Conservation (phyloP, 768 basidiomycete genomes). For the Lentinula sp. region DNA sequence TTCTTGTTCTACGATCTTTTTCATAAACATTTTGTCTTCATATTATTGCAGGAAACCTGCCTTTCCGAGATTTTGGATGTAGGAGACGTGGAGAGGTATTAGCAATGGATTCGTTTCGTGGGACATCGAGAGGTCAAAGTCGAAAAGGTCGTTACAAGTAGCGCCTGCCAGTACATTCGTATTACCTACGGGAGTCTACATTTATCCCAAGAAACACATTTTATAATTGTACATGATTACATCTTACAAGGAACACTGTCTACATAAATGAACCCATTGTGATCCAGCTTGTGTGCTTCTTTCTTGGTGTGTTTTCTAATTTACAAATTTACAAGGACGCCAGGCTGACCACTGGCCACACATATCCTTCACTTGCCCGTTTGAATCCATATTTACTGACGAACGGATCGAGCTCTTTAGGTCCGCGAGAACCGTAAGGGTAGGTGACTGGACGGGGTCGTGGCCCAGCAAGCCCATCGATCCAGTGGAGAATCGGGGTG, state of each 20-base stretch:
- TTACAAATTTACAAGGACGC: slow-evolving; percentile 39
- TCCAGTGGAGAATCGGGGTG: slow-evolving; percentile 94
- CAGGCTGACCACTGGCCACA: slow-evolving; percentile 71
- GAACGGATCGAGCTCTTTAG: slow-evolving; percentile 74
- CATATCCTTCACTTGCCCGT: slow-evolving; percentile 59
- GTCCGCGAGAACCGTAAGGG: slow-evolving; percentile 95
- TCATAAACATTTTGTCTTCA: not conserved
- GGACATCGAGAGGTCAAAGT: not conserved
- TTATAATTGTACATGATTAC: not conserved
- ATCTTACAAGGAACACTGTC: not conserved
- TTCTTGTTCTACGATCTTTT: slow-evolving; percentile 55
- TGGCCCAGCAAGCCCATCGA: slow-evolving; percentile 69
- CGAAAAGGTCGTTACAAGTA: not conserved
- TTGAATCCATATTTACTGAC: slow-evolving; percentile 73
- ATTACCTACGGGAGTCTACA: not conserved
- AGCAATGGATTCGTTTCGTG: slow-evolving; percentile 16
- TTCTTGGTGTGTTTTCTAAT: not conserved
- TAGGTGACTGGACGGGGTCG: slow-evolving; percentile 72
- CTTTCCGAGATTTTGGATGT: slow-evolving; percentile 71
- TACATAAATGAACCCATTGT: not conserved
- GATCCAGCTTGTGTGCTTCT: not conserved
- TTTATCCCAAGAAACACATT: not conserved
- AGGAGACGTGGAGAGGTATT: slow-evolving; percentile 60
- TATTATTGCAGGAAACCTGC: slow-evolving; percentile 26
- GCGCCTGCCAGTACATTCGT: not conserved